Base-by-base conservation (phyloP, 768 basidiomycete species). In the Dacryopinax spathularia region DNA sequence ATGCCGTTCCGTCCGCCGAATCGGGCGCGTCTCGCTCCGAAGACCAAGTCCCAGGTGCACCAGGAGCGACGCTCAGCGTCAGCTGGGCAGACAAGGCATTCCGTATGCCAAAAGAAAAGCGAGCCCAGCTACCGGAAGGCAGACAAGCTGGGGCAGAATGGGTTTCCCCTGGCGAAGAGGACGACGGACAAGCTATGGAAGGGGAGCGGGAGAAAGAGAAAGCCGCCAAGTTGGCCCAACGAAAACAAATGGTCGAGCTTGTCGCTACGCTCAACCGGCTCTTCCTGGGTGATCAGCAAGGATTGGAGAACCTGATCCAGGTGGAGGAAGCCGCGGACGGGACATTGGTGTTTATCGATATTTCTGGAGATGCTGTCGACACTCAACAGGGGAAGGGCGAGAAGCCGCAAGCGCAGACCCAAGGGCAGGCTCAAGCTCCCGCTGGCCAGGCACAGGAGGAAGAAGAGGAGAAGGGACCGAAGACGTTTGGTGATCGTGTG, bases 331-430 rank as follows among this genome's bases (percentile, higher is more conserved):
- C 18, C 61, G 60, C 27, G 31, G 60, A 36, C 63, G 44, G 10
- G 33, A 62, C 43, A 44, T 41, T 13, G 62, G 31, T 27, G 62
- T 60, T 13, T 41, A 20, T n/a, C 62, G 66, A 59, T 63, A 64
- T 67, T 33, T 0, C 31, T 16, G 27, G 25, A 13, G 63, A 37
- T 3, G 75, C 74, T 60, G 74, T 73, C 60, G 76, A 75, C 43
- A 71, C 68, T 66, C 65, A 64, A 65, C 39, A 71, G 69, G 20
- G 36, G 31, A 27, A 59, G 15, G 60, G 63, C 36, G 35, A 43
- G 43, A 39, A 34, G 41, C 34, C 59, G 20, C 33, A n/a, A 29
- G 66, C 33, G 34, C 43, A 48, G 15, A 60, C 41, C 2, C 20
- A 33, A 22, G 41, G 33, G 25, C 31, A 34, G 27, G 20, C n/a